Conservation (phyloP, 2,329 filamentous ascomycete species). For the Neonectria neomacrospora region DNA sequence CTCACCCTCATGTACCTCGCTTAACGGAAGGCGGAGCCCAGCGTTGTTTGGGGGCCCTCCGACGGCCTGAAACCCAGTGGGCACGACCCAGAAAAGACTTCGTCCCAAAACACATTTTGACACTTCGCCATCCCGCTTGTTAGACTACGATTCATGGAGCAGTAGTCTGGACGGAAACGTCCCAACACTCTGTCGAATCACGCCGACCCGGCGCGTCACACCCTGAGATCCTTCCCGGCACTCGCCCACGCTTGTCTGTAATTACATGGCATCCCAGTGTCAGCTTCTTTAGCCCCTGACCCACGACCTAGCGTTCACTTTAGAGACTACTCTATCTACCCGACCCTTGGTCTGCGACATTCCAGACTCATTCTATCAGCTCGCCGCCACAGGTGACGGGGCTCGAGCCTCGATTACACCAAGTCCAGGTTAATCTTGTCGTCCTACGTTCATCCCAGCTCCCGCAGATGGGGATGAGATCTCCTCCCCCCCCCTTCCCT, state of each 20-base stretch:
- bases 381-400: constrained; percentile 17
- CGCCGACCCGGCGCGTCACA: constrained; percentile 13
- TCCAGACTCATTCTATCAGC: constrained; percentile 37
- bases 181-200: constrained; percentile 18
- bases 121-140: constrained; percentile 9
- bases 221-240: constrained; percentile 20
- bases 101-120: constrained; percentile 27
- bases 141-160: neutral
- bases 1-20: constrained; percentile 32
- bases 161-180: neutral
- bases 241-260: constrained; percentile 5
- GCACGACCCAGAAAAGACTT: constrained; percentile 34
- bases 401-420: constrained; percentile 23
- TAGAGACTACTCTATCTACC: constrained; percentile 25
- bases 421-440: constrained; percentile 33
- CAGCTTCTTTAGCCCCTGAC: constrained; percentile 10
- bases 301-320: constrained; percentile 15
- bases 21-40: constrained; percentile 42
- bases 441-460: constrained; percentile 33
- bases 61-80: constrained; percentile 44
- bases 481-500: constrained; percentile 28
- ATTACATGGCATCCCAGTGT: neutral
- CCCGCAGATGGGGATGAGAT: constrained; percentile 37
- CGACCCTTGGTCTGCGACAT: constrained; percentile 31
- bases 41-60: constrained; percentile 42